Conservation (phyloP, 2,329 filamentous ascomycete species). For the Parastagonospora nodorum region DNA sequence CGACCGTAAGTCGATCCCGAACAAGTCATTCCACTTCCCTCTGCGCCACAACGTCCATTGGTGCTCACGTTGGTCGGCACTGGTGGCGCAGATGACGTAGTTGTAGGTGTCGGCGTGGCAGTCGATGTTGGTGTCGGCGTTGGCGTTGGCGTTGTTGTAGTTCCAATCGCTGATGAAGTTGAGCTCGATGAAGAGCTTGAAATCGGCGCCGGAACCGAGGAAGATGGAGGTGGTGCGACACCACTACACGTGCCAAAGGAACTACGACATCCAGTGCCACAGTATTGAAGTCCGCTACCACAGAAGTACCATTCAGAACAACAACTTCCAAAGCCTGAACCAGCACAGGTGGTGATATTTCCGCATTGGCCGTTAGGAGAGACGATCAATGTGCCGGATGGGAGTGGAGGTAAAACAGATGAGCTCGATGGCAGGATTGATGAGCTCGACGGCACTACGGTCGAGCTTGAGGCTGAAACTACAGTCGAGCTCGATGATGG, state of each 20-base stretch:
- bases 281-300: constrained; percentile 26
- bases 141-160: constrained; percentile 8
- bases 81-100: constrained; percentile 13
- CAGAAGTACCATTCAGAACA: constrained; percentile 36
- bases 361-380: constrained; percentile 35
- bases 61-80: constrained; percentile 32
- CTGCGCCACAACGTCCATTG: constrained; percentile 31
- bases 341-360: constrained; percentile 35
- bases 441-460: constrained; percentile 4
- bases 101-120: constrained; percentile 15
- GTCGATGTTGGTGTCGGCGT: constrained; percentile 17
- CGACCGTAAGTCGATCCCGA: constrained; percentile 27
- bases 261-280: constrained; percentile 32
- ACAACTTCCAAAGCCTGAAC: constrained; percentile 29
- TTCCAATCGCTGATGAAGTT: neutral
- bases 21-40: constrained; percentile 27
- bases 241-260: constrained; percentile 31
- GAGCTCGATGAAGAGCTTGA: constrained; percentile 12
- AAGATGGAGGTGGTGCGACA: constrained; percentile 15
- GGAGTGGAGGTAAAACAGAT: constrained; percentile 24
- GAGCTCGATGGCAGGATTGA: constrained; percentile 11
- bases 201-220: constrained; percentile 7
- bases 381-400: constrained; percentile 28
- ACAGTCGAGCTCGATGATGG: constrained; percentile 7
- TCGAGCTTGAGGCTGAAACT: neutral